Percentiles rank a stretch among this genome's conserved stretches.
Conservation (phyloP, 257 asterid species). For the Echites panduratus region DNA sequence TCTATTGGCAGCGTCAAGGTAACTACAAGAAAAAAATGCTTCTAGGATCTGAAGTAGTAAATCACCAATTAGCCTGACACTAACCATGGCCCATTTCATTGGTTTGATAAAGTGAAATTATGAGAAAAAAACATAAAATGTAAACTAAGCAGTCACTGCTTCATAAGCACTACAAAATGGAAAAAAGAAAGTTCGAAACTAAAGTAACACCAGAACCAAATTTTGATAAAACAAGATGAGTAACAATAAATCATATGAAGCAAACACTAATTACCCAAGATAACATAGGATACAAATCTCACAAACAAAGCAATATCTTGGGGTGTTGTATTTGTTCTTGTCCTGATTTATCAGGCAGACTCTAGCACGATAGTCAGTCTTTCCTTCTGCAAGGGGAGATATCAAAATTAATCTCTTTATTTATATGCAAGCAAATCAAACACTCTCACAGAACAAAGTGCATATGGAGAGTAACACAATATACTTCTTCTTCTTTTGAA, state of each 20-base stretch:
- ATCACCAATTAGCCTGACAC: background rate
- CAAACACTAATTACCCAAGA: too few relatives aligned
- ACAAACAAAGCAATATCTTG: conserved; percentile 72
- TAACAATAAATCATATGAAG: too few relatives aligned
- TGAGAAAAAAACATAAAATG: background rate
- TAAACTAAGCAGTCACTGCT: background rate
- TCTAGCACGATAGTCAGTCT: conserved; percentile 82
- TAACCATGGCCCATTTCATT: background rate
- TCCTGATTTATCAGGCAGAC: conserved; percentile 80
- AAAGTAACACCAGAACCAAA: background rate
- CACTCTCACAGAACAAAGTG: background rate
- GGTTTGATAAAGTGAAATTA: background rate
- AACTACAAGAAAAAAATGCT: background rate
- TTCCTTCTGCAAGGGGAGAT: conserved; percentile 48
- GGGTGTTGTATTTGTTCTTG: conserved; percentile 78
- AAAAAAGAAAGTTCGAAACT: background rate
- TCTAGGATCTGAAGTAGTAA: background rate
- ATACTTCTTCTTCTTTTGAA: conserved; percentile 80
- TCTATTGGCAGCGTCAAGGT: conserved; percentile 40
- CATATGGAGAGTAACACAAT: background rate
- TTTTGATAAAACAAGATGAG: background rate
- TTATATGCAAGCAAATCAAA: too few relatives aligned
- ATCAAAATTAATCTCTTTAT: background rate
- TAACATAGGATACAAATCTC: conserved; percentile 56
- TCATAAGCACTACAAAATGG: background rate